A percentile compares a stretch with the other conserved stretches of the same genome.
Conservation (phyloP, 2,329 filamentous ascomycete species). For the Pseudogymnoascus sp. region DNA sequence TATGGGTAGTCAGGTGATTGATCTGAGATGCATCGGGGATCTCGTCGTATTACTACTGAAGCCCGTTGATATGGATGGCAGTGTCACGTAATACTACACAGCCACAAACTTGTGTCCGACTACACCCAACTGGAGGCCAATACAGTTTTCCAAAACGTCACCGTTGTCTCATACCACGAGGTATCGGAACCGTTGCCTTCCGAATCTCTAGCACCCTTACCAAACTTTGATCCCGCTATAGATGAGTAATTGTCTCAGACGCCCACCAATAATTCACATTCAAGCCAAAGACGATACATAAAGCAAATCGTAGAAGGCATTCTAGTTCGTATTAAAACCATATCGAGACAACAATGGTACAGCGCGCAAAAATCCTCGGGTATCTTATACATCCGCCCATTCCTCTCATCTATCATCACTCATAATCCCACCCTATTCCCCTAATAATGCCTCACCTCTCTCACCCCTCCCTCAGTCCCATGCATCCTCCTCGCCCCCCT, state of each 20-base stretch:
- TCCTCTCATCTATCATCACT: not conserved
- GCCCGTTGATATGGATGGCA: not conserved
- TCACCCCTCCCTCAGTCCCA: slow-evolving; percentile 64
- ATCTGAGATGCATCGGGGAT: not conserved
- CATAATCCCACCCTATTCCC: not conserved
- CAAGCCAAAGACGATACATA: not conserved
- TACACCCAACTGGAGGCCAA: not conserved
- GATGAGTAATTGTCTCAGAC: not conserved
- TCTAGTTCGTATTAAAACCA: not conserved
- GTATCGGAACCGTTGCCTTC: not conserved
- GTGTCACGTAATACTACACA: not conserved
- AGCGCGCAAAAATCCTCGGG: not conserved
- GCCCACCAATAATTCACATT: not conserved
- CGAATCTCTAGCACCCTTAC: not conserved
- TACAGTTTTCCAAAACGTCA: not conserved
- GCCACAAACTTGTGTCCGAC: too few relatives aligned
- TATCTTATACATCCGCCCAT: not conserved
- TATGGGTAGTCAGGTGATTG: not conserved
- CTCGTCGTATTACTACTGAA: not conserved
- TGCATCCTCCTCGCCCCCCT: slow-evolving; percentile 67
- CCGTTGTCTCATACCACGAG: not conserved
- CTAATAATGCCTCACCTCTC: slow-evolving; percentile 27
- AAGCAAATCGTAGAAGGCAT: not conserved
- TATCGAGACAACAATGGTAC: not conserved
- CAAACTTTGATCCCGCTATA: not conserved